Evolutionary conservation across 176 grass and related monocot genomes (phyloP), one percentile per base, ranked within the genome.

Genomic region (Rhipidocladum racemiflorum): DNA sequence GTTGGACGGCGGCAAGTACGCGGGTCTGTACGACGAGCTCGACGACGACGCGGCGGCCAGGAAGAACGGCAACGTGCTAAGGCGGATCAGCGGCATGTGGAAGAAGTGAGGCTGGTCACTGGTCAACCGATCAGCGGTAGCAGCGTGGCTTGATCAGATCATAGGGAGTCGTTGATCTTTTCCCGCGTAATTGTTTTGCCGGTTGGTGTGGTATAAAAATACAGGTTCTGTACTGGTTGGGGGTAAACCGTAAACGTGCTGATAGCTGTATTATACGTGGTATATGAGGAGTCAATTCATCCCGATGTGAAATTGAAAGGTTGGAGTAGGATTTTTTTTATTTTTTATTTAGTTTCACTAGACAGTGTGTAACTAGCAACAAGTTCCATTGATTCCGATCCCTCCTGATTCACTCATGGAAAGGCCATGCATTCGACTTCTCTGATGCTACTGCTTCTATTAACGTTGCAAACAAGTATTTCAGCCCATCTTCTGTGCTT

Each of bases 81-180:
- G 87, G 87, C 88, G 91, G 83, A 93, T 99, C 86, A 96, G 93
- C 57, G 93, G 93, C 23, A 93, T 99, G 89, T 99, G 97, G 97
- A 99, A 96, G 83, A 99, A 99, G 62, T 96, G 89, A 94, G 16
- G 38, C 65, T 34, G 65, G 60, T 74, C 66, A 53, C 24, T 53
- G 12, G 28, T 43, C 35, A 65, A 71, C 60, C 45, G 4, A 48
- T 28, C 64, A 53, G n/a, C 34, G 34, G 23, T 38, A n/a, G 64
- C 16, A 16, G 86, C 49, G 67, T 73, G 80, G 73, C n/a, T 28
- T 34, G 75, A 82, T 65, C 23, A 11, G 68, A 77, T 65, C 56
- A 4, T 54, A 61, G 63, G 70, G 54, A 38, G 49, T 7, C 6
- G 6, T 20, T 76, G 29, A 11, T 59, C 24, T 72, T 59, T 46